Evolutionary conservation across 768 basidiomycete genomes (phyloP), one percentile per base, ranked within the genome.

Genomic region (Amanita rubescens): DNA sequence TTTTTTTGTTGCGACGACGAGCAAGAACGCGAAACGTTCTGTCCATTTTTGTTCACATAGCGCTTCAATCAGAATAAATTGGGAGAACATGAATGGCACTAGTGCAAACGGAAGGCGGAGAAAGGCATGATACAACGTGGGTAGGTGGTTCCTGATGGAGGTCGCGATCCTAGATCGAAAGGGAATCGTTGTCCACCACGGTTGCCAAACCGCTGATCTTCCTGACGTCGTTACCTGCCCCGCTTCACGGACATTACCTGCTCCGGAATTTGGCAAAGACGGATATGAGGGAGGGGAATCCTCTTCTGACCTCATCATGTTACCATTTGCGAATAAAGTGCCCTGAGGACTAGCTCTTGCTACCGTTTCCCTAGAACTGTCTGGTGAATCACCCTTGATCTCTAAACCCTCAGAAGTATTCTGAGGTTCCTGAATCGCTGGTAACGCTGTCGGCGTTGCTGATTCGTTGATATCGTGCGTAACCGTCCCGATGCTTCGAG

Each of bases 31-130:
- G 63, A 94, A 95, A 20, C 94, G 75, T 10, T 81, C 75, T 8
- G 94, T 90, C 93, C 94, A 98, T 22, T 92, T 91, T 55, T 85
- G 82, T 56, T 82, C 76, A 11, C 82, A 75, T 5, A 98, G 77
- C 0, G 78, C 88, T 63, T 94, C 87, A 54, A 95, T 90, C 53
- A 98, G 80, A 58, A 97, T 91, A 71, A 98, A 97, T 68, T 94
- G 92, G 0, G 87, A 85, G 64, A 97, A 93, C 0, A 92, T 90
- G 63, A 98, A 98, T 0, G 91, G 91, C 14, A 96, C 72, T 5
- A 96, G 80, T 12, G 82, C 77, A 55, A 93, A 82, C 0, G 93
- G 94, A 0, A 94, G 74, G 17, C 85, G 79, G 0, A 80, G 76
- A 20, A 84, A 69, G 19, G 82, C 79, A 9, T 78, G 79, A 63